Conservation (phyloP, 106 monocot genomes). For the Amphibolis antarctica region DNA sequence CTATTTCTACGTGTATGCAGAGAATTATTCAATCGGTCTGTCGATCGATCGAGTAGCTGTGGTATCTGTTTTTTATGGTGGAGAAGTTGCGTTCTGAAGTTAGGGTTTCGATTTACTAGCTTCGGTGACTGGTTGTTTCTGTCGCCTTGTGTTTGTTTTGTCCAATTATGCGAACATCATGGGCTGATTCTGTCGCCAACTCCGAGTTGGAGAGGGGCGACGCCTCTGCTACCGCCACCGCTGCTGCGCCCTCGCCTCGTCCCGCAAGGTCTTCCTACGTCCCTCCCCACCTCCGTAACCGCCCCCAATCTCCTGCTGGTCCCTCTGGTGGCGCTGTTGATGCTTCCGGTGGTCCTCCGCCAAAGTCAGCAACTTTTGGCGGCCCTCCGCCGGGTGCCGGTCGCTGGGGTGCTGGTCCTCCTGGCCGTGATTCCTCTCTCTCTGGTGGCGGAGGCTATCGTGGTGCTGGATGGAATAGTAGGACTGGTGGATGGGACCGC, state of each 20-base stretch:
- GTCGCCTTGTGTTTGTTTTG: no score
- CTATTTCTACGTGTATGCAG: no score
- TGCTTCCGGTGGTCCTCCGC: neutral
- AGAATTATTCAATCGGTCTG: no score
- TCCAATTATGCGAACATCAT: constrained; percentile 26
- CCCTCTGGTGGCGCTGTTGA: neutral
- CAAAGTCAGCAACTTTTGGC: constrained; percentile 8
- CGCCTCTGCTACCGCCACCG: constrained; percentile 2
- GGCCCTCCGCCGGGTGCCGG: constrained; percentile 14
- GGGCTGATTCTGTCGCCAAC: constrained; percentile 27
- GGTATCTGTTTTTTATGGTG: no score
- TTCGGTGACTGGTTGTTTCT: no score
- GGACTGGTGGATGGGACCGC: constrained; percentile 43
- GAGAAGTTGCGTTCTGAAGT: no score
- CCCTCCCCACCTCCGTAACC: constrained; percentile 31
- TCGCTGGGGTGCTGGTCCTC: constrained; percentile 21
- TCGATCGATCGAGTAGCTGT: no score
- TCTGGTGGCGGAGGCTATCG: constrained; percentile 16
- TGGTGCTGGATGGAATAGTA: constrained; percentile 45
- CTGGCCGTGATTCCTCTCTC: constrained; percentile 6
- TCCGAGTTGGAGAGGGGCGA: constrained; percentile 10
- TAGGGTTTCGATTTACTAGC: no score
- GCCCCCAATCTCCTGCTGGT: constrained; percentile 3
- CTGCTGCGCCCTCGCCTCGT: constrained; percentile 3
- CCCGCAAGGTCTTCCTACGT: constrained; percentile 21